phyloP scores from a whole-genome alignment of 805 yeast species.

The Ogataea nonfermentans region DNA sequence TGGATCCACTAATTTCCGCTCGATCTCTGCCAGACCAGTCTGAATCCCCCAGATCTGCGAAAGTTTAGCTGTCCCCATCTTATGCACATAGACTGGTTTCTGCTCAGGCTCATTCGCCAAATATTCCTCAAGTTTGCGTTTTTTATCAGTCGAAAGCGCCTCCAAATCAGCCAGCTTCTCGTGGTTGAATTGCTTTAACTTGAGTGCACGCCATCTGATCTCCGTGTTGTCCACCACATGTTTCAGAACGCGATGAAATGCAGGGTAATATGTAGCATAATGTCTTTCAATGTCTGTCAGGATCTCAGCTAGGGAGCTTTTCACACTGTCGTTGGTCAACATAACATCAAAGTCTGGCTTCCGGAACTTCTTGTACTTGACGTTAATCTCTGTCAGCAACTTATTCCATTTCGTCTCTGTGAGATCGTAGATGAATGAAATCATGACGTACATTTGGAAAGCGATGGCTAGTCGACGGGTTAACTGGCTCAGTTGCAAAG shows the following conservation, averaged over 20 bases:
- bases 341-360: conserved; percentile 23
- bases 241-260: conserved; percentile 16
- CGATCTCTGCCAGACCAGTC: conserved; percentile 24
- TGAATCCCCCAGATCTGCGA: conserved; percentile 29
- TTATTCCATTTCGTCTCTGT: conserved; percentile 21
- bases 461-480: conserved; percentile 19
- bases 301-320: conserved; percentile 16
- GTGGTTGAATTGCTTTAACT: conserved; percentile 30
- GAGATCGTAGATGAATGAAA: conserved; percentile 22
- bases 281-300: conserved; percentile 25
- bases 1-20: conserved; percentile 9
- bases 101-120: conserved; percentile 8
- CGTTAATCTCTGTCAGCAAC: conserved; percentile 17
- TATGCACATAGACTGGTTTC: conserved; percentile 25
- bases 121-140: conserved; percentile 26
- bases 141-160: conserved; percentile 17
- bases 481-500: conserved; percentile 17
- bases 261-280: conserved; percentile 13
- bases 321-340: conserved; percentile 15
- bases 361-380: conserved; percentile 24
- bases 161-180: conserved; percentile 19
- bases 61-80: conserved; percentile 31
- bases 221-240: conserved; percentile 21
- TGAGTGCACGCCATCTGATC: conserved; percentile 29
- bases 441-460: conserved; percentile 28